Base-by-base conservation (phyloP, 2,329 filamentous ascomycete species). In the Fusarium temperatum region DNA sequence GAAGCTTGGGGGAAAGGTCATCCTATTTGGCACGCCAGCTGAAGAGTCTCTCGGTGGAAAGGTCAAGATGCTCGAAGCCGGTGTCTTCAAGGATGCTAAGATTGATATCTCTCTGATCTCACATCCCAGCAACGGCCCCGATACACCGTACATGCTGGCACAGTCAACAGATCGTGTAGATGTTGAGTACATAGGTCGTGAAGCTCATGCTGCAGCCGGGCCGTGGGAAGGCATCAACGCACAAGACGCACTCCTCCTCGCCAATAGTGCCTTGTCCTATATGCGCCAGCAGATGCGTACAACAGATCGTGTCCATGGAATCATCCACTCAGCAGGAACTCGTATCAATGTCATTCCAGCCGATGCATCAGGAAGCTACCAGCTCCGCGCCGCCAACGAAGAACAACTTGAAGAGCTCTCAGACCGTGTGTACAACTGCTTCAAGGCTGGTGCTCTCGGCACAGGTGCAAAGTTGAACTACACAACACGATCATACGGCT, bases 341-440 rank as follows among this genome's bases (percentile, higher is more conserved):
- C 71, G 76, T 1, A 75, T 75, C 9, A 79, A 79, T 10, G 66
- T 79, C 38, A 78, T 79, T 4, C 77, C 77, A 0, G 67, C 66
- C 2, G 90, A 91, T 9, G 88, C 89, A 26, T 88, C 86, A 45
- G 87, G 87, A 76, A 92, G 90, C 11, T 90, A 83, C 74, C 88
- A 87, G 45, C 85, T 90, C 75, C 90, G 89, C 30, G 87, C 83
- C 47, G 82, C 85, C 62, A 82, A 87, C 75, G 65, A 75, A 15
- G 65, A 69, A 10, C 66, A 76, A 6, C 48, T 76, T 0, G 74
- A 79, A 9, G 63, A 70, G 17, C 76, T 79, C 28, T 73, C 68
- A 1, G 72, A 74, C 15, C 72, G 77, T 0, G 70, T 80, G 8
- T 59, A 69, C 18, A 73, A 76, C 24, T 81, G 78, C 32, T 80